phyloP scores from a whole-genome alignment of 768 basidiomycete species.

The Lactarius tabidus region DNA sequence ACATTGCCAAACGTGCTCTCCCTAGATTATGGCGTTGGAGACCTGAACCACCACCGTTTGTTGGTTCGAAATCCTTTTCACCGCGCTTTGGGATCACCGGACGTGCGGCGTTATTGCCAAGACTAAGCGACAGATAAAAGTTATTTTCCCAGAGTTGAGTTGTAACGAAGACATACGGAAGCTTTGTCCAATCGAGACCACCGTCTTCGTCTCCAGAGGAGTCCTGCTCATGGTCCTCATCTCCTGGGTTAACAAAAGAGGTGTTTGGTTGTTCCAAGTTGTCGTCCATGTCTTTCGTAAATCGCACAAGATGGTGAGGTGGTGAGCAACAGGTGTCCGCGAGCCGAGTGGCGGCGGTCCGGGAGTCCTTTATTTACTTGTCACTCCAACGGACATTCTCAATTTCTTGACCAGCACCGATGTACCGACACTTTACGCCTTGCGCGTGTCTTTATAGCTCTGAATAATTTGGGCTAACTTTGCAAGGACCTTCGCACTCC shows the following conservation, averaged over 20 bases:
- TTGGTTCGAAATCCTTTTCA: constrained; percentile 96
- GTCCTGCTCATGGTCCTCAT: constrained; percentile 40
- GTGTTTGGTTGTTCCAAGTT: constrained; percentile 44
- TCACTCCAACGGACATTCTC: neutral
- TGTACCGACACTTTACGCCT: constrained; percentile 32
- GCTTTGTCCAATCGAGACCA: constrained; percentile 78
- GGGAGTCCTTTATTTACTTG: neutral
- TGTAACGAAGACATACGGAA: constrained; percentile 44
- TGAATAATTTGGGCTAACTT: constrained; percentile 42
- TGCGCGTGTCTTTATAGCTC: constrained; percentile 44
- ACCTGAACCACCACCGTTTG: constrained; percentile 55
- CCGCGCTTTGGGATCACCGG: constrained; percentile 92
- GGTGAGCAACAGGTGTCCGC: neutral
- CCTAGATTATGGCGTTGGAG: constrained; percentile 81
- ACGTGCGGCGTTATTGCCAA: constrained; percentile 35
- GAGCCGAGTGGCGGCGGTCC: neutral
- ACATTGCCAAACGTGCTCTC: constrained; percentile 79
- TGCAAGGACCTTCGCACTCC: constrained; percentile 31
- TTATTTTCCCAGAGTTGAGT: neutral
- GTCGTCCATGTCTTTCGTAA: constrained; percentile 54
- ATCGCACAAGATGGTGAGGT: too few relatives aligned
- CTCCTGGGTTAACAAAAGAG: constrained; percentile 33
- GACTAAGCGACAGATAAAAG: neutral
- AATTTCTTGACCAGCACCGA: constrained; percentile 31
- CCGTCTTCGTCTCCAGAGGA: constrained; percentile 74